Evolutionary conservation across 768 basidiomycete species (phyloP).

Genomic region (Pleurotus ostreatus): DNA sequence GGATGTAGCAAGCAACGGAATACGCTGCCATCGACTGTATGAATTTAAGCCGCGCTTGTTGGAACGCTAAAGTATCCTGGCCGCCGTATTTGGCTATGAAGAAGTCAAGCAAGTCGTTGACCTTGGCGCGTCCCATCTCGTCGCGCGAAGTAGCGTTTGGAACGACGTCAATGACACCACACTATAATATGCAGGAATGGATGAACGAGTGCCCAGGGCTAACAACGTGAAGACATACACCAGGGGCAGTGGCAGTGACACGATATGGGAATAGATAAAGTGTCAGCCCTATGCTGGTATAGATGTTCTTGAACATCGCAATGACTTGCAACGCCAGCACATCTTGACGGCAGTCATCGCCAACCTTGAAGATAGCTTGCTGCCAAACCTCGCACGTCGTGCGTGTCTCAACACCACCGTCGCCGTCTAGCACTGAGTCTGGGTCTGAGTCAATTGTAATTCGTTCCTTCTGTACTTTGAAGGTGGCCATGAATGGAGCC

Average conservation of each 20-base stretch:
- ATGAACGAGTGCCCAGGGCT: not conserved
- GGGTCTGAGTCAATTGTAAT: constrained; percentile 65
- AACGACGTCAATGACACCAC: constrained; percentile 97
- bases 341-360: constrained; percentile 98
- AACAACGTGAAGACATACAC: constrained; percentile 49
- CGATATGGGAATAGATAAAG: constrained; percentile 94
- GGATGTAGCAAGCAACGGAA: constrained; percentile 94
- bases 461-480: constrained; percentile 91
- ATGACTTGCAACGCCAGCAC: constrained; percentile 96
- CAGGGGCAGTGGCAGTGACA: constrained; percentile 94
- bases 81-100: constrained; percentile 93
- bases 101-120: constrained; percentile 93
- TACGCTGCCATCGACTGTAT: constrained; percentile 99
- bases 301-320: constrained; percentile 99
- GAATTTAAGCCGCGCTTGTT: constrained; percentile 90
- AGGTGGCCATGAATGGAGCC: constrained; percentile 99
- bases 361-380: constrained; percentile 99
- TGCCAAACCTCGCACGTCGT: constrained; percentile 90
- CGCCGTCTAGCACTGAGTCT: constrained; percentile 65
- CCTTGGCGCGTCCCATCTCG: constrained; percentile 98
- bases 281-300: constrained; percentile 81
- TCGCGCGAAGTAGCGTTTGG: constrained; percentile 97
- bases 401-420: constrained; percentile 54
- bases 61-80: constrained; percentile 85
- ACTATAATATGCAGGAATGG: constrained; percentile 41